Conservation (phyloP, 768 basidiomycete species). For the Agaricus sinodeliciosus region DNA sequence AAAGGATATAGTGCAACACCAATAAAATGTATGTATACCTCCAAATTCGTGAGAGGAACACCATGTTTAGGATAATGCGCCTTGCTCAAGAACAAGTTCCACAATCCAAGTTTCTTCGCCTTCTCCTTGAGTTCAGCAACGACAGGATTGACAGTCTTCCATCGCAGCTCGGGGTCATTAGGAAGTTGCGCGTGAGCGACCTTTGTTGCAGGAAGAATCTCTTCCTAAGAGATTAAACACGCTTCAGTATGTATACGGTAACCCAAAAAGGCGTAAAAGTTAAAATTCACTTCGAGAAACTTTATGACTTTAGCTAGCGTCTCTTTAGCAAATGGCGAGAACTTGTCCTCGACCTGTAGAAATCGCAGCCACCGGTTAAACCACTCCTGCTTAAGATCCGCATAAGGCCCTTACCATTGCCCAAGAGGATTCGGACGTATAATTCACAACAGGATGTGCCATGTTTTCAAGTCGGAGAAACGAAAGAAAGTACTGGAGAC, state of each 20-base stretch:
- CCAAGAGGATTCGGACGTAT: slow-evolving; percentile 84
- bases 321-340: slow-evolving; percentile 86
- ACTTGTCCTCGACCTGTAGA: slow-evolving; percentile 79
- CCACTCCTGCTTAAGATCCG: no score
- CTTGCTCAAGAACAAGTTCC: slow-evolving; percentile 97
- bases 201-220: slow-evolving; percentile 74
- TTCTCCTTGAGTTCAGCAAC: slow-evolving; percentile 81
- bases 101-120: slow-evolving; percentile 84
- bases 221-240: slow-evolving; percentile 47
- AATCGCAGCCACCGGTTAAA: neutral
- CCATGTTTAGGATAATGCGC: slow-evolving; percentile 87
- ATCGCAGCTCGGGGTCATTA: slow-evolving; percentile 61
- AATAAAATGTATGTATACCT: slow-evolving; percentile 43
- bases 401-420: slow-evolving; percentile 49
- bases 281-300: slow-evolving; percentile 67
- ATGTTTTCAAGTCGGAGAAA: slow-evolving; percentile 26
- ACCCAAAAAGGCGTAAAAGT: neutral
- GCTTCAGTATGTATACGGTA: neutral
- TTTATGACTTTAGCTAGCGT: slow-evolving; percentile 74
- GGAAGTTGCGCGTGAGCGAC: slow-evolving; percentile 82
- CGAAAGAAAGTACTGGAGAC: neutral
- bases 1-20: neutral
- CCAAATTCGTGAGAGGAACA: slow-evolving; percentile 87
- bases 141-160: slow-evolving; percentile 80
- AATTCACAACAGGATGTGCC: slow-evolving; percentile 69